Percentiles rank a stretch among this genome's conserved stretches.
Evolutionary conservation across 2,329 filamentous ascomycete genomes (phyloP).

Genomic region (Ceratocystis cacaofunesta): DNA sequence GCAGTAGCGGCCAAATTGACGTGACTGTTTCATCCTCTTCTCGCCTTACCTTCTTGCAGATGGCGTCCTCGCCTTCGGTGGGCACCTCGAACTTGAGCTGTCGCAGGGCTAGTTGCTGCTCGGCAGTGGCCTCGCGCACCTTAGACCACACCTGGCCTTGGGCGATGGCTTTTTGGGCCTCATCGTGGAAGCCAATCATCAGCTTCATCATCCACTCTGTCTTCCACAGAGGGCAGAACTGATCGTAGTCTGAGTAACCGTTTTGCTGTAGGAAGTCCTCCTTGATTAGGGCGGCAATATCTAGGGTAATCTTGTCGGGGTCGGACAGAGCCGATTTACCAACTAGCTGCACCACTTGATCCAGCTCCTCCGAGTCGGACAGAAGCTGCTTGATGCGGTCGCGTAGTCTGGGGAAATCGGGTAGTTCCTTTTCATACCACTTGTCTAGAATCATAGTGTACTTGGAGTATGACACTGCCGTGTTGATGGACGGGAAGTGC

Average conservation of each 20-base stretch:
- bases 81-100: conserved; percentile 97
- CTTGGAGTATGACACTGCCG: conserved; percentile 86
- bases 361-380: conserved; percentile 88
- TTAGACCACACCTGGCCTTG: conserved; percentile 87
- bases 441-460: conserved; percentile 80
- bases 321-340: conserved; percentile 95
- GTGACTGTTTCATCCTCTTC: background rate
- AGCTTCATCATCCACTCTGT: conserved; percentile 99
- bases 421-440: conserved; percentile 87
- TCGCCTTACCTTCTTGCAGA: conserved; percentile 60
- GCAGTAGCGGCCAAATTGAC: background rate
- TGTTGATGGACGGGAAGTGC: conserved; percentile 98
- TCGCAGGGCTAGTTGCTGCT: conserved; percentile 71
- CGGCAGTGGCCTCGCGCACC: conserved; percentile 76
- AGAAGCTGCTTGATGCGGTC: conserved; percentile 89
- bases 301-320: conserved; percentile 93
- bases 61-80: conserved; percentile 61
- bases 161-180: conserved; percentile 85
- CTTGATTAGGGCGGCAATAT: conserved; percentile 82
- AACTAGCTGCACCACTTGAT: conserved; percentile 96
- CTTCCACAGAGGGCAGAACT: conserved; percentile 99
- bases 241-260: conserved; percentile 96
- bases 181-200: conserved; percentile 96
- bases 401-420: conserved; percentile 84
- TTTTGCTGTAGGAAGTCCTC: conserved; percentile 99